phyloP scores from a whole-genome alignment of 2,329 filamentous ascomycete species.

The Alternaria dauci region DNA sequence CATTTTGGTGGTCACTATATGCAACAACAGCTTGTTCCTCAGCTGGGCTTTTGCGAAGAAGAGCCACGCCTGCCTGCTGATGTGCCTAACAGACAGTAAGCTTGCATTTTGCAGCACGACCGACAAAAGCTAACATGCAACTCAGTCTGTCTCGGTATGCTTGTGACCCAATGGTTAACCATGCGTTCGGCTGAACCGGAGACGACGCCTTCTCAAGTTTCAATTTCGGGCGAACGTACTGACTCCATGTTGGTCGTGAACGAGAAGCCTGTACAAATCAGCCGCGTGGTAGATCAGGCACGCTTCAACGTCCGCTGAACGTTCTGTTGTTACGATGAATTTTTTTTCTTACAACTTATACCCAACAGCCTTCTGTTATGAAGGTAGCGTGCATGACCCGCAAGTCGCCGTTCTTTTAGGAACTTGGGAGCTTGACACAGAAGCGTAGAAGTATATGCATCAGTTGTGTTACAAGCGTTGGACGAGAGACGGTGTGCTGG shows the following conservation, averaged over 20 bases:
- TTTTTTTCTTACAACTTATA: neutral
- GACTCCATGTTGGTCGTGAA: neutral
- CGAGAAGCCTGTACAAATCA: slow-evolving; percentile 3
- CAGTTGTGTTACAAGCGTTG: neutral
- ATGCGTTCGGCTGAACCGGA: slow-evolving; percentile 20
- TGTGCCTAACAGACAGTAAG: slow-evolving; percentile 52
- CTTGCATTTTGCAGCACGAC: neutral
- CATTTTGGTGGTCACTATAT: slow-evolving; percentile 45
- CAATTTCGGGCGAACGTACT: neutral
- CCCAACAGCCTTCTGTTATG: neutral
- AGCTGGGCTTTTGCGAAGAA: slow-evolving; percentile 35
- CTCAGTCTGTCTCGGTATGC: slow-evolving; percentile 28
- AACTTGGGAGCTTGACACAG: neutral
- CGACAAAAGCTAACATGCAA: neutral
- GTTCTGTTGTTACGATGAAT: neutral
- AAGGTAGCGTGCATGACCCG: neutral
- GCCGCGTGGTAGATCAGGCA: neutral
- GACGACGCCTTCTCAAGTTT: neutral
- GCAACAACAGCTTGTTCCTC: slow-evolving; percentile 46
- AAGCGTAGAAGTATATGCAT: neutral
- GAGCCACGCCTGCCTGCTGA: slow-evolving; percentile 49
- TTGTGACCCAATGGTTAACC: slow-evolving; percentile 31
- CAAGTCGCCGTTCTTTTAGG: neutral
- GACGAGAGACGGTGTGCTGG: neutral
- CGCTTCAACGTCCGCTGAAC: slow-evolving; percentile 6